phyloP scores from a whole-genome alignment of 495 filamentous ascomycete species.

The Lophiotrema nucula region DNA sequence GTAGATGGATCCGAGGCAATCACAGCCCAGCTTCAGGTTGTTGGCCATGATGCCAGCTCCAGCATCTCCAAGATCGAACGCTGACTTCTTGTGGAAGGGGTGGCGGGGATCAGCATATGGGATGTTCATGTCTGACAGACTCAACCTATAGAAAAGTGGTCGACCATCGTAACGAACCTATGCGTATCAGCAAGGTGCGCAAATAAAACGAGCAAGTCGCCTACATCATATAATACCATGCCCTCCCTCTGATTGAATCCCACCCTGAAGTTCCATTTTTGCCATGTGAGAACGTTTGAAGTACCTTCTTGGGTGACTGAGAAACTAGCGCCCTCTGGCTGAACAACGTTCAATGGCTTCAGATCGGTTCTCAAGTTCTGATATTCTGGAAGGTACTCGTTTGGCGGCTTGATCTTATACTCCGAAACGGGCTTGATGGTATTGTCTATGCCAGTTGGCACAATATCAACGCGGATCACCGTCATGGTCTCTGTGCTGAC shows the following conservation, averaged over 20 bases:
- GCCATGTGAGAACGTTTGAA: constrained; percentile 58
- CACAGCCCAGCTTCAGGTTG: constrained; percentile 57
- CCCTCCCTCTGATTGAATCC: constrained; percentile 75
- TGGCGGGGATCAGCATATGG: constrained; percentile 72
- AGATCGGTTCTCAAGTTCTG: constrained; percentile 62
- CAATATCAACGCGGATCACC: constrained; percentile 60
- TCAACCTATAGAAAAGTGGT: constrained; percentile 66
- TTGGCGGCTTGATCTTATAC: constrained; percentile 56
- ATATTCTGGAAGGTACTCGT: constrained; percentile 73
- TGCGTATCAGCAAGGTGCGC: neutral
- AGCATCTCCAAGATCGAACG: constrained; percentile 76
- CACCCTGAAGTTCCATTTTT: constrained; percentile 70
- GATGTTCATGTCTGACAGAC: constrained; percentile 74
- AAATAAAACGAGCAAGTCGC: constrained; percentile 2
- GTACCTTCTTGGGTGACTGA: constrained; percentile 47
- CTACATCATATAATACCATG: constrained; percentile 62
- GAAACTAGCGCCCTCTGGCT: constrained; percentile 77
- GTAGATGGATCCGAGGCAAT: constrained; percentile 67
- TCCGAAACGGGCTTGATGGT: constrained; percentile 54
- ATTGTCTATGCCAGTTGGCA: constrained; percentile 63
- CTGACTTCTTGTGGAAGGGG: constrained; percentile 74
- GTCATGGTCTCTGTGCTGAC: constrained; percentile 63
- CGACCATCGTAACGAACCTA: constrained; percentile 63
- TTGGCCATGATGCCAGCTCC: constrained; percentile 74
- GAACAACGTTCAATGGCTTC: constrained; percentile 73